A percentile compares a stretch with the other conserved stretches of the same genome.
Evolutionary conservation across 768 basidiomycete genomes (phyloP).

Genomic region (Tylopilus plumbeoviolaceoides): DNA sequence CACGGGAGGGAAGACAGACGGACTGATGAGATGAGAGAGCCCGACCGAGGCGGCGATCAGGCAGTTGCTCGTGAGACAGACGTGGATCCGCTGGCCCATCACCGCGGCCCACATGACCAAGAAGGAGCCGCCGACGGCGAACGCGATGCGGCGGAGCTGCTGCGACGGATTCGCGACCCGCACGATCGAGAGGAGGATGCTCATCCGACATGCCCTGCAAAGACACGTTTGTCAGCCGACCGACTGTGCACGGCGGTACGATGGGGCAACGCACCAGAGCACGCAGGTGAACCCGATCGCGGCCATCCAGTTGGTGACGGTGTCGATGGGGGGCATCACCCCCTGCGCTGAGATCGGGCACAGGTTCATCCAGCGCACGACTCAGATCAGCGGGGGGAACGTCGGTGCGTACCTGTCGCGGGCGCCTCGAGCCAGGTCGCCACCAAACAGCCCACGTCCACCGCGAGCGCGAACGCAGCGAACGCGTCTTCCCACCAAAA

Average conservation of each 20-base stretch:
- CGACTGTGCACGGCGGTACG: no score
- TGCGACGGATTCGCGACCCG: conserved; percentile 12
- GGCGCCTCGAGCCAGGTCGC: conserved; percentile 4
- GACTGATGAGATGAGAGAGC: conserved; percentile 22
- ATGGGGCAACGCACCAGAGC: conserved; percentile 14
- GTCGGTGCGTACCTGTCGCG: neutral
- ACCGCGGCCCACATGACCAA: conserved; percentile 22
- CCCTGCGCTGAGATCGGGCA: neutral
- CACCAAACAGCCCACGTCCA: conserved; percentile 15
- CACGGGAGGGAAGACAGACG: neutral
- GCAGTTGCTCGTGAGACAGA: conserved; percentile 10
- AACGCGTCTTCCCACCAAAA: conserved; percentile 32
- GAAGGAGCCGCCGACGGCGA: conserved; percentile 13
- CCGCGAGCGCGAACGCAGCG: conserved; percentile 19
- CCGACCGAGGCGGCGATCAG: neutral
- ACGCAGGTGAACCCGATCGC: conserved; percentile 14
- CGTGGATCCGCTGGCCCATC: conserved; percentile 12
- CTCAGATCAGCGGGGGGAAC: neutral
- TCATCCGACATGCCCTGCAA: conserved; percentile 22
- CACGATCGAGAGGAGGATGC: conserved; percentile 24
- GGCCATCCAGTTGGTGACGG: conserved; percentile 9
- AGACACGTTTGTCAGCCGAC: neutral
- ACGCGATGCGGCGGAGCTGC: conserved; percentile 1
- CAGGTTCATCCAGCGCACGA: no score
- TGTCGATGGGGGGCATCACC: neutral